Conservation (phyloP, 768 basidiomycete genomes). For the Pleurotus pulmonarius region DNA sequence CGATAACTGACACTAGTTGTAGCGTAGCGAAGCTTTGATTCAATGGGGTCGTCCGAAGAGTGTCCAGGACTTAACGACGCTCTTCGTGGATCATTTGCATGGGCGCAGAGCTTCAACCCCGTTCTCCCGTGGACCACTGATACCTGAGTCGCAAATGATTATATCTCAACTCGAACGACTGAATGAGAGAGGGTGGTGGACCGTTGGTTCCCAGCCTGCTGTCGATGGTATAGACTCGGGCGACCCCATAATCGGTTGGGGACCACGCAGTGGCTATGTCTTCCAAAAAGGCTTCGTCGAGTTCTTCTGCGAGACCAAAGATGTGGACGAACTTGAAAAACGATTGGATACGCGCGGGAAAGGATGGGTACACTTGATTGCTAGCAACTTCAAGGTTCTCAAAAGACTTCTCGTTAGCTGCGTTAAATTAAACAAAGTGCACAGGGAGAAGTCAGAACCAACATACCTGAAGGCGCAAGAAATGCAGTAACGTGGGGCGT, state of each 20-base stretch:
- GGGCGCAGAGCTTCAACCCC: conserved; percentile 76
- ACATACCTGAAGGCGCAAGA: conserved; percentile 71
- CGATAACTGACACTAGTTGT: background rate
- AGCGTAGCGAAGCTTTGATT: conserved; percentile 61
- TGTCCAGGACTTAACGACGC: conserved; percentile 62
- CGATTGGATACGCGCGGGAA: conserved; percentile 49
- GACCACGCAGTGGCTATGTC: conserved; percentile 88
- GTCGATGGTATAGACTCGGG: conserved; percentile 76
- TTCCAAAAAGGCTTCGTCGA: conserved; percentile 98
- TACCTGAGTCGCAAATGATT: conserved; percentile 78
- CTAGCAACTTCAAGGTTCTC: conserved; percentile 70
- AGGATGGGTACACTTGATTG: conserved; percentile 82
- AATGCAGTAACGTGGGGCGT: conserved; percentile 99
- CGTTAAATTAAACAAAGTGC: conserved; percentile 53
- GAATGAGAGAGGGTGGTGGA: conserved; percentile 87
- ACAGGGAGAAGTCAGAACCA: conserved; percentile 77
- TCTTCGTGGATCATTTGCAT: conserved; percentile 81
- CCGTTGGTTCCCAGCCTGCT: conserved; percentile 94
- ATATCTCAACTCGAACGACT: conserved; percentile 72
- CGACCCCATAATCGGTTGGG: conserved; percentile 88
- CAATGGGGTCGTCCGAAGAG: conserved; percentile 76
- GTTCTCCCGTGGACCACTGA: conserved; percentile 82
- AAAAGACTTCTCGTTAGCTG: conserved; percentile 25
- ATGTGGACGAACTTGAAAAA: conserved; percentile 57
- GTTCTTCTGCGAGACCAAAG: conserved; percentile 74